Base-by-base conservation (phyloP, 441 rosid genomes). In the Bocquillonia castaneifolia region DNA sequence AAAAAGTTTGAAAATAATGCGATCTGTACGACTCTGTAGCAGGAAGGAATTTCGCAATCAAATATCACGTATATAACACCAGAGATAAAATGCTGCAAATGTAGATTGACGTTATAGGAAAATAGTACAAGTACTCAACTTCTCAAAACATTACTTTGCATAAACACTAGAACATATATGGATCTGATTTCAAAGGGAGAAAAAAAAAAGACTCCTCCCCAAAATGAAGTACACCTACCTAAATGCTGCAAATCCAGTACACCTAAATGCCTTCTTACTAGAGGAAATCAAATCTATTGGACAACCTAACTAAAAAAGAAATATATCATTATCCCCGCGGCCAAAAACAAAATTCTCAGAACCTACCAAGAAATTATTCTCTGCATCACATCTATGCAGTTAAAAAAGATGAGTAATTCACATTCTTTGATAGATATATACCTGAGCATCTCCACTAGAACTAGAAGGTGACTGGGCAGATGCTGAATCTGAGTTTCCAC, bases 401-500 rank as follows among this genome's bases (percentile, higher is more conserved):
- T 48, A 45, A 31, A 58, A 36, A 31, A 34, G 42, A 25, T 29
- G 62, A 48, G 9, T 44, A 64, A 54, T 54, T 51, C 15, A 22
- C 15, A 58, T 59, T 55, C 55, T 28, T 71, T 18, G 28, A 57
- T 45, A 67, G 15, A 62, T 18, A 67, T 22, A 65, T 77, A 94
- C 97, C 91, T 88, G 98, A 72, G 78, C 84, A 79, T 90, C 97
- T 79, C 88, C 96, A 72, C 77, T 86, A 37, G 93, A 87, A 80
- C 96, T 90, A 77, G 96, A 88, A 70, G 98, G 99, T 69, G 99
- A 94, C 73, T 80, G 98, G 8, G 90, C 94, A 70, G 97, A 94
- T 66, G 91, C 98, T 73, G 99, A 94, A 82, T 88, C 96, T 39
- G 94, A 94, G 77, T 91, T 87, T 64, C 96, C 78, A 74, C 97